These are phyloP conservation scores for Metschnikowia drakensbergensis DNA, from an alignment of 805 yeast species.

Conservation along the genomic window DNA sequence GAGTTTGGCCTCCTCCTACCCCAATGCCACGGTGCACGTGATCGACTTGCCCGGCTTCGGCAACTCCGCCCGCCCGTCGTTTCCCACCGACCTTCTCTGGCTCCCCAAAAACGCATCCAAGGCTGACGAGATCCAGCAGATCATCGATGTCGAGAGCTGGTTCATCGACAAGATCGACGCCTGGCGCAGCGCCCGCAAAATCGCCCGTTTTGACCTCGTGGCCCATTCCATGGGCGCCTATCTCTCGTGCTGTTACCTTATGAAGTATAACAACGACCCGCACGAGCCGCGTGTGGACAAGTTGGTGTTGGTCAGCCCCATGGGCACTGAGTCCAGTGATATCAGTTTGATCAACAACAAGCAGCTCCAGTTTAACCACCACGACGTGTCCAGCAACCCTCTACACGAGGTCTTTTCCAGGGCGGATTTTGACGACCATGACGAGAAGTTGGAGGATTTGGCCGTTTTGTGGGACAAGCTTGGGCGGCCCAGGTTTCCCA, in stretches of 20 bases:
- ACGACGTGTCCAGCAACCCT: conserved; percentile 34
- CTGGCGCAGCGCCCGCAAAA: conserved; percentile 28
- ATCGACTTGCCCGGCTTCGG: conserved; percentile 44
- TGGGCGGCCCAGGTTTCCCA: conserved; percentile 39
- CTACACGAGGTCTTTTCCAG: conserved; percentile 28
- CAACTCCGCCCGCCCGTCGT: conserved; percentile 38
- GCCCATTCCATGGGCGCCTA: conserved; percentile 45
- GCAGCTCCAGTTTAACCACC: conserved; percentile 32
- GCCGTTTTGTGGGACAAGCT: conserved; percentile 27
- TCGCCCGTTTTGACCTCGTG: conserved; percentile 29
- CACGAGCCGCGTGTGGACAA: conserved; percentile 18
- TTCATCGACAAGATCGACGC: conserved; percentile 37
- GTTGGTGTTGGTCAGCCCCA: conserved; percentile 35
- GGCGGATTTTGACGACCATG: conserved; percentile 18
- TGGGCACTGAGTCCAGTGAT: conserved; percentile 41
- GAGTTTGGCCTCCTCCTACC: conserved; percentile 25
- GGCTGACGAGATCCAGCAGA: conserved; percentile 28
- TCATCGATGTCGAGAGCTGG: conserved; percentile 37
- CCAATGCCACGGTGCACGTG: conserved; percentile 35
- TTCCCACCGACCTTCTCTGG: conserved; percentile 28
- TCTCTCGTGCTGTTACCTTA: conserved; percentile 35
- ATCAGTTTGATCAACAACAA: conserved; percentile 31
- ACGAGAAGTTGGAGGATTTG: conserved; percentile 17
- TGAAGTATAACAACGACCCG: conserved; percentile 31
- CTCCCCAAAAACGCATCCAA: conserved; percentile 17